Percentiles rank a stretch among this genome's conserved stretches.
phyloP scores from a whole-genome alignment of 371 early-diverging fungal genomes.

The Rhizopus sp. region DNA sequence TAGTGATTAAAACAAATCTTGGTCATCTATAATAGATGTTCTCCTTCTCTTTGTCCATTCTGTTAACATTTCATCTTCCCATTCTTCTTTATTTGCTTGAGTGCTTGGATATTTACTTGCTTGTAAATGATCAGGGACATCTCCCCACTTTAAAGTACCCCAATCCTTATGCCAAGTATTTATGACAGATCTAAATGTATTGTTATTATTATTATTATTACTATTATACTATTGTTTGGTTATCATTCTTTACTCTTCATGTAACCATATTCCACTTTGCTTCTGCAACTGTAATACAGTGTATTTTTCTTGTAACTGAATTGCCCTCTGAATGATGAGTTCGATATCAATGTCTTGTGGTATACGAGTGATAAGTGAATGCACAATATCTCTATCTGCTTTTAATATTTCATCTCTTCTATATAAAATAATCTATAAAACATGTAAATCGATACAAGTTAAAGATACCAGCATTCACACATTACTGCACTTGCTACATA shows the following conservation, averaged over 20 bases:
- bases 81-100: constrained; percentile 41
- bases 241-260: constrained; percentile 38
- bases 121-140: constrained; percentile 46
- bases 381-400: constrained; percentile 61
- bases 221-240: not conserved
- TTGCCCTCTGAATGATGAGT: constrained; percentile 45
- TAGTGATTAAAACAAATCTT: constrained; percentile 6
- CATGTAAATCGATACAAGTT: not conserved
- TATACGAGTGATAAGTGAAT: constrained; percentile 60
- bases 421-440: constrained; percentile 50
- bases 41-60: constrained; percentile 36
- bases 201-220: not conserved
- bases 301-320: constrained; percentile 46
- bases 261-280: constrained; percentile 56
- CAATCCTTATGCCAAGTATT: constrained; percentile 45
- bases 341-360: constrained; percentile 62
- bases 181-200: constrained; percentile 32
- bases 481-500: constrained; percentile 67
- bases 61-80: constrained; percentile 52
- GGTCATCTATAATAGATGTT: constrained; percentile 15
- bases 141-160: constrained; percentile 33
- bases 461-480: not conserved
- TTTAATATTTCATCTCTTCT: constrained; percentile 52
- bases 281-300: constrained; percentile 54
- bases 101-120: constrained; percentile 36